Evolutionary conservation across 805 yeast genomes (phyloP), one percentile per base, ranked within the genome.

Genomic region (Ogataea wickerhamii): DNA sequence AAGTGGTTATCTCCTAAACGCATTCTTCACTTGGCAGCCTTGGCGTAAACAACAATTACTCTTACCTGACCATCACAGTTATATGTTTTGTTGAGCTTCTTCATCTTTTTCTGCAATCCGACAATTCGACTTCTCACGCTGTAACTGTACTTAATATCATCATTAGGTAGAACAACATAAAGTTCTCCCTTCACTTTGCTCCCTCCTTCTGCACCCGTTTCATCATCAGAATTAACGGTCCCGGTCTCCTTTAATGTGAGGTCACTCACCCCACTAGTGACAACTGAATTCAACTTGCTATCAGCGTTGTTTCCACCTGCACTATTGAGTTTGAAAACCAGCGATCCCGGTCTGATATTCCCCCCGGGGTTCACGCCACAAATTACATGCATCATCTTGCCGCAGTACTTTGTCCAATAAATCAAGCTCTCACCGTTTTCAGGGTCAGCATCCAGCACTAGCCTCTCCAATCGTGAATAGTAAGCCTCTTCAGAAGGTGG

Each of bases 291-390:
- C 8, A 35, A 32, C n/a, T 21, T 26, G 16, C 37, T 32, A 25
- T 24, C 30, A 7, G 38, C 38, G 23, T 33, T 32, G n/a, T 21
- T 23, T 20, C 37, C 21, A n/a, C 27, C 34, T 25, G 41, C 49
- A 5, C 43, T 49, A 37, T 51, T 60, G 45, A 56, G 65, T 52
- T 66, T 67, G 61, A 71, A 76, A 41, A 64, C 66, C 53, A 70
- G 72, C 12, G 73, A 71, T 18, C 77, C 77, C 22, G 78, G 82
- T 48, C 84, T 70, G 20, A 82, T 80, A 52, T 78, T 79, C 16
- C 89, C 91, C 41, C 88, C 88, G 5, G 91, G 91, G 56, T 80
- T 84, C 37, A 83, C 82, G 56, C 87, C 87, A 57, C 89, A 83
- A 31, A 82, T 75, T 32, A 82, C 82, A 56, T 78, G 81, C 86